Evolutionary conservation across 257 asterid genomes (phyloP), one percentile per base, ranked within the genome.

Genomic region (Rauvolfia tetraphylla): DNA sequence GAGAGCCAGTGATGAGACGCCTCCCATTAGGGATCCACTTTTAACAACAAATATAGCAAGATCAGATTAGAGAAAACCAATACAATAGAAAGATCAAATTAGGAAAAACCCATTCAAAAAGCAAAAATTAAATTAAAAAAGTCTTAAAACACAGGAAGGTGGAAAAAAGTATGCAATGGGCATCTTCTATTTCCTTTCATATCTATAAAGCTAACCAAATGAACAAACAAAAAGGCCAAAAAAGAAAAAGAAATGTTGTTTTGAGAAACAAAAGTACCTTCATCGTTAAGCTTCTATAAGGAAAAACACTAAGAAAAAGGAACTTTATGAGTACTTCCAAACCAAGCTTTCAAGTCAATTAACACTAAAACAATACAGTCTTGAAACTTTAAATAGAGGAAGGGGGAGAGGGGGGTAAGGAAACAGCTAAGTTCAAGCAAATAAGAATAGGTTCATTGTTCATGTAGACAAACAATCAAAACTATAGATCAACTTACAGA

Each of bases 11-110:
- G 65, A 95, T 93, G 68, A 95, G 97, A 51, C 99, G 99, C 78
- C 99, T 91, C 73, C 99, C 99, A 88, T 96, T 95, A 67, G 99
- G 99, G 75, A 98, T 95, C 99, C 99, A 95, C 98, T 94, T 90
- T 68, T 72, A 78, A 78, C 67, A 83, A 72, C 75, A 80, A 79
- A 73, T 53, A 73, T 67, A 67, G 58, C 66, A 66, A 75, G 54
- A 76, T 81, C 65, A 51, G 39, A 74, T 85, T 79, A 78, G 76
- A n/a, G 54, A 53, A 46, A 39, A 31, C 29, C 57, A 22, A n/a
- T n/a, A n/a, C n/a, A n/a, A n/a, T n/a, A 65, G 27, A 69, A 27
- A 22, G 29, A 10, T 14, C 61, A 7, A 33, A 71, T 15, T 10
- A 0, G 34, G 7, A 34, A 66, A 15, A 65, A 23, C 46, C 10